Conservation (phyloP, 2,329 filamentous ascomycete genomes). For the Hymenoscyphus scutula region DNA sequence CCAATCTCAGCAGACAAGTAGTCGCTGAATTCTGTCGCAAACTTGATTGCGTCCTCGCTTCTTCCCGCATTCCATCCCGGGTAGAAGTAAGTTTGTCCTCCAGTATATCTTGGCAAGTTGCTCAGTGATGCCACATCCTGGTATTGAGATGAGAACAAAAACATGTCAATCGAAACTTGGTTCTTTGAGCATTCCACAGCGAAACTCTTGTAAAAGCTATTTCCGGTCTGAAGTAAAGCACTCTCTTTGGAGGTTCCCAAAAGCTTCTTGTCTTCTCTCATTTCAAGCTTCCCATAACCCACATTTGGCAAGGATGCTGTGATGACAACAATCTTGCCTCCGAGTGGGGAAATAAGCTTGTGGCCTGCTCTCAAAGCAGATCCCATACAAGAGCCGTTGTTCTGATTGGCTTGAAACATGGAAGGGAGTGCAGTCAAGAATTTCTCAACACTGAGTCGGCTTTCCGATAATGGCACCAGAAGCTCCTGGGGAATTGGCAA, state of each 20-base stretch:
- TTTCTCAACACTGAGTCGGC: slow-evolving; percentile 83
- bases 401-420: slow-evolving; percentile 97
- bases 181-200: slow-evolving; percentile 99
- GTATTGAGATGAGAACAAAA: slow-evolving; percentile 92
- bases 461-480: slow-evolving; percentile 83
- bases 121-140: slow-evolving; percentile 96
- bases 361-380: slow-evolving; percentile 89
- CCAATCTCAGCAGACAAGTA: slow-evolving; percentile 97
- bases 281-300: slow-evolving; percentile 84
- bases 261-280: slow-evolving; percentile 94
- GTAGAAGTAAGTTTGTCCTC: slow-evolving; percentile 98
- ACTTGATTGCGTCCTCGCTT: slow-evolving; percentile 95
- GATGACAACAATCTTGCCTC: slow-evolving; percentile 91
- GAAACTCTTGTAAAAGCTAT: slow-evolving; percentile 98
- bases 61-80: slow-evolving; percentile 93
- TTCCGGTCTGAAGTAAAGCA: slow-evolving; percentile 81
- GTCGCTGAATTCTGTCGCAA: slow-evolving; percentile 93
- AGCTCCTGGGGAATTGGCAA: slow-evolving; percentile 90
- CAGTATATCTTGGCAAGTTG: slow-evolving; percentile 93
- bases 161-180: slow-evolving; percentile 98
- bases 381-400: slow-evolving; percentile 88
- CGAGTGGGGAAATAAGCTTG: slow-evolving; percentile 90
- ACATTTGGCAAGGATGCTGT: slow-evolving; percentile 87
- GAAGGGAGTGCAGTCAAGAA: slow-evolving; percentile 88
- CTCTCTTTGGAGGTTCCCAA: slow-evolving; percentile 92